Conservation (phyloP, 1,139 yeast species). For the Groenewaldozyma sp. region DNA sequence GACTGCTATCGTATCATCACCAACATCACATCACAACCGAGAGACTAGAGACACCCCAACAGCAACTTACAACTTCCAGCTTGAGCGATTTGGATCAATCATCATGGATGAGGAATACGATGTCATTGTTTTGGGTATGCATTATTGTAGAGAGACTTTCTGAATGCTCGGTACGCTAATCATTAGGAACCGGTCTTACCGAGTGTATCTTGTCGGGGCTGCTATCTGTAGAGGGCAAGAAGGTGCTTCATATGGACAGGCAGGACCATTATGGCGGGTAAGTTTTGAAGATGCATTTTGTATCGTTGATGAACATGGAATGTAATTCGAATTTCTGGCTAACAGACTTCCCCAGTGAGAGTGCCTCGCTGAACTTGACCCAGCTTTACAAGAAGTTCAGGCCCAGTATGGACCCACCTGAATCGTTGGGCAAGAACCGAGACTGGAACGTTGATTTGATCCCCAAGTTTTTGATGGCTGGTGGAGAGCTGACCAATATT, state of each 20-base stretch:
- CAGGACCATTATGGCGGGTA: slow-evolving; percentile 89
- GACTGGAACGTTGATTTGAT: slow-evolving; percentile 98
- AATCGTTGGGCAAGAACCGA: slow-evolving; percentile 76
- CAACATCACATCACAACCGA: too few relatives aligned
- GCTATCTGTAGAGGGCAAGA: slow-evolving; percentile 91
- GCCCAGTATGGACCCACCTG: slow-evolving; percentile 42
- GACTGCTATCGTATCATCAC: too few relatives aligned
- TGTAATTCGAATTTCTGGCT: background rate
- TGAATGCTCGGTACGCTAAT: too few relatives aligned
- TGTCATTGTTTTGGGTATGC: slow-evolving; percentile 66
- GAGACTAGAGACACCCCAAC: too few relatives aligned
- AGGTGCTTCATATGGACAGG: slow-evolving; percentile 90
- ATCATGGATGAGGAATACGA: slow-evolving; percentile 93
- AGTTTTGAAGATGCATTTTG: too few relatives aligned
- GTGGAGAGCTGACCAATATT: slow-evolving; percentile 94
- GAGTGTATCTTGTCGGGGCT: slow-evolving; percentile 94
- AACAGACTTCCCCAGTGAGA: slow-evolving; percentile 33
- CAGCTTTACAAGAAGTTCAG: slow-evolving; percentile 38
- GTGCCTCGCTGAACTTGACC: slow-evolving; percentile 54
- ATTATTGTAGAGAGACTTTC: background rate
- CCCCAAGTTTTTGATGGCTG: slow-evolving; percentile 96
- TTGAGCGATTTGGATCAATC: too few relatives aligned
- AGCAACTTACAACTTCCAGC: too few relatives aligned
- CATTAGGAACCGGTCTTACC: slow-evolving; percentile 61
- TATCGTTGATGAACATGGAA: too few relatives aligned